Percentiles rank a stretch among this genome's conserved stretches.
Evolutionary conservation across 164 flowering plant species (phyloP).

Genomic region (Tetrastigma voinierianum): DNA sequence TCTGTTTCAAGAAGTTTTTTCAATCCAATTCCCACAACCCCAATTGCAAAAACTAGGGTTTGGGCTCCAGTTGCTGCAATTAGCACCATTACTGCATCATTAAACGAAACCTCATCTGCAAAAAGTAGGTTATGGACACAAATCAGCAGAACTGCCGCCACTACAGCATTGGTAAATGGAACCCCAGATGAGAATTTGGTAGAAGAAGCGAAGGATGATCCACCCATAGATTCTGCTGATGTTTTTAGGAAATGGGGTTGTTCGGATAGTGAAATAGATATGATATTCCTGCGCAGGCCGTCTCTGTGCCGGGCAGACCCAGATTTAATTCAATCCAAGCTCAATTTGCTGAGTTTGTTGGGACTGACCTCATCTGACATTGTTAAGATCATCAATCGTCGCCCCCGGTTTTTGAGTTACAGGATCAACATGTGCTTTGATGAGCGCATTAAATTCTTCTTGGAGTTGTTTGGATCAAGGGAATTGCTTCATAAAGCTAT

Average conservation of each 20-base stretch:
- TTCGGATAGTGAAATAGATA: conserved; percentile 35
- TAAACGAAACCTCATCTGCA: no score
- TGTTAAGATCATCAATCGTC: conserved; percentile 56
- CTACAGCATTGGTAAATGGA: conserved; percentile 15
- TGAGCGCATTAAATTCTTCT: conserved; percentile 42
- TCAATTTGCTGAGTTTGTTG: conserved; percentile 28
- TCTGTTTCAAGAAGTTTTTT: no score
- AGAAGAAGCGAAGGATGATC: background rate
- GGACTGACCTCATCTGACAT: conserved; percentile 51
- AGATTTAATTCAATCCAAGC: conserved; percentile 34
- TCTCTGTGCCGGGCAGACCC: conserved; percentile 27
- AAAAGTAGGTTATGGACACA: no score
- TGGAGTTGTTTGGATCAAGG: conserved; percentile 42
- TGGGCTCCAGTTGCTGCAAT: no score
- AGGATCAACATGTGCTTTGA: conserved; percentile 33
- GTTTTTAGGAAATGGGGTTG: conserved; percentile 52
- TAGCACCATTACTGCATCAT: no score
- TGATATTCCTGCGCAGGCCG: conserved; percentile 42
- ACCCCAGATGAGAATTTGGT: background rate
- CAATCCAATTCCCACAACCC: no score
- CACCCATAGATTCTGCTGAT: conserved; percentile 17
- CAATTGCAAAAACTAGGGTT: no score
- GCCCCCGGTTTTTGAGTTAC: conserved; percentile 53
- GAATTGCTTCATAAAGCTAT: conserved; percentile 42
- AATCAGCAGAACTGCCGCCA: background rate